Percentiles rank a stretch among this genome's conserved stretches.
These are phyloP conservation scores for Thalia dealbata DNA, from an alignment of 176 grass and related monocot species.

Conservation along the genomic window DNA sequence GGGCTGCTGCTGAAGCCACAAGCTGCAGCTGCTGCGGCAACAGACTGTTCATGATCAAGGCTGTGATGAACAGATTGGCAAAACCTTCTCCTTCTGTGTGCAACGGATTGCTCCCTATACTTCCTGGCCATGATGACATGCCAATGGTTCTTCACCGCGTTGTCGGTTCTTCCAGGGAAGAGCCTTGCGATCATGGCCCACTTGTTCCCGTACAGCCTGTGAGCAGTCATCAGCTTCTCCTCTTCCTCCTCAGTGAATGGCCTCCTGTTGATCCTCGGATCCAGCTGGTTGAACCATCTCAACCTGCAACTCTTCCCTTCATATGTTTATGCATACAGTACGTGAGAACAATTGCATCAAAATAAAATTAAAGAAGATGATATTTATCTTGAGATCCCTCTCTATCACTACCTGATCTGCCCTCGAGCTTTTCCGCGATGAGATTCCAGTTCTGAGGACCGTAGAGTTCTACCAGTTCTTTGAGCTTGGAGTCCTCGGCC, in stretches of 20 bases:
- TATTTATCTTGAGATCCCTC: no score
- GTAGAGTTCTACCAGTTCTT: slow-evolving; percentile 2
- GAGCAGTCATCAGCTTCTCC: slow-evolving; percentile 9
- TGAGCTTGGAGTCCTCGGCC: slow-evolving; percentile 6
- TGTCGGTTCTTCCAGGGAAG: slow-evolving; percentile 18
- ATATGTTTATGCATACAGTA: neutral
- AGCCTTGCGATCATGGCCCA: slow-evolving; percentile 16
- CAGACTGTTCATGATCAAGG: neutral
- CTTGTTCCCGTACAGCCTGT: slow-evolving; percentile 12
- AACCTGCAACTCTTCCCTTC: slow-evolving; percentile 18
- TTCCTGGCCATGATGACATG: slow-evolving; percentile 21
- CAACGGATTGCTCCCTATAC: slow-evolving; percentile 12
- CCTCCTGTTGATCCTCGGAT: slow-evolving; percentile 18
- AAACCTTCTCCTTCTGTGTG: neutral
- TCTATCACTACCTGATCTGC: slow-evolving; percentile 6
- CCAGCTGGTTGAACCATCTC: slow-evolving; percentile 21
- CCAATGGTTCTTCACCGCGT: slow-evolving; percentile 15
- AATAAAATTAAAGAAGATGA: neutral
- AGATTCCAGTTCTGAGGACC: slow-evolving; percentile 17
- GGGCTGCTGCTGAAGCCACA: neutral
- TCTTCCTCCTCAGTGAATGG: slow-evolving; percentile 7
- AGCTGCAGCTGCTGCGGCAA: neutral
- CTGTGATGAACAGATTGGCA: neutral
- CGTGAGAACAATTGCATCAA: neutral
- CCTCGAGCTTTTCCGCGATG: slow-evolving; percentile 6